These are phyloP conservation scores for Torulaspora maleeae DNA, from an alignment of 805 yeast species.

Conservation along the genomic window DNA sequence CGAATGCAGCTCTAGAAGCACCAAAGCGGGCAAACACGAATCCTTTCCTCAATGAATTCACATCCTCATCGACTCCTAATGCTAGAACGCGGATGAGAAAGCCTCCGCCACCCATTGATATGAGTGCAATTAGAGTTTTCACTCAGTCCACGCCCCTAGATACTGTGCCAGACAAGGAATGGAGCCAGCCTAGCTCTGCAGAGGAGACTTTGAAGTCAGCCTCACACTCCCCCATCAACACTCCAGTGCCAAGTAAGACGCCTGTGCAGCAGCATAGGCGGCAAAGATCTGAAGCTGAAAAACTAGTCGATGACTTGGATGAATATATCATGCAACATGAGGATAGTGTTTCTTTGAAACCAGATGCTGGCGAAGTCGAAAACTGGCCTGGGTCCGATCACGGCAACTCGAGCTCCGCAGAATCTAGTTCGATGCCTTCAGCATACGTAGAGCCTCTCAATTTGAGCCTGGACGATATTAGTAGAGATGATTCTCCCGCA, in stretches of 20 bases:
- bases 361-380: constrained; percentile 1
- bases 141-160: constrained; percentile 1
- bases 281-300: constrained; percentile 34
- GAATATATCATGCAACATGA: constrained; percentile 22
- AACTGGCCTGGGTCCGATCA: neutral
- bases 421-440: constrained; percentile 3
- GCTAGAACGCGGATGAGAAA: constrained; percentile 10
- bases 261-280: constrained; percentile 21
- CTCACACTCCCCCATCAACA: constrained; percentile 2
- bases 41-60: constrained; percentile 1
- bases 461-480: neutral
- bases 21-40: constrained; percentile 1
- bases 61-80: too few species aligned
- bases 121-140: constrained; percentile 11
- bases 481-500: neutral
- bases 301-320: constrained; percentile 34
- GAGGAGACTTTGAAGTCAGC: constrained; percentile 6
- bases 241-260: constrained; percentile 5
- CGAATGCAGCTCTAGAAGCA: neutral
- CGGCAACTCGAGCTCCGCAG: neutral
- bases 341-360: constrained; percentile 6
- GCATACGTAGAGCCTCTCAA: constrained; percentile 7
- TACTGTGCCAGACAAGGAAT: neutral
- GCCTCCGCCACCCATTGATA: constrained; percentile 26
- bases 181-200: constrained; percentile 3